Base-by-base conservation (phyloP, 257 asterid genomes). In the Scutellaria galericulata region DNA sequence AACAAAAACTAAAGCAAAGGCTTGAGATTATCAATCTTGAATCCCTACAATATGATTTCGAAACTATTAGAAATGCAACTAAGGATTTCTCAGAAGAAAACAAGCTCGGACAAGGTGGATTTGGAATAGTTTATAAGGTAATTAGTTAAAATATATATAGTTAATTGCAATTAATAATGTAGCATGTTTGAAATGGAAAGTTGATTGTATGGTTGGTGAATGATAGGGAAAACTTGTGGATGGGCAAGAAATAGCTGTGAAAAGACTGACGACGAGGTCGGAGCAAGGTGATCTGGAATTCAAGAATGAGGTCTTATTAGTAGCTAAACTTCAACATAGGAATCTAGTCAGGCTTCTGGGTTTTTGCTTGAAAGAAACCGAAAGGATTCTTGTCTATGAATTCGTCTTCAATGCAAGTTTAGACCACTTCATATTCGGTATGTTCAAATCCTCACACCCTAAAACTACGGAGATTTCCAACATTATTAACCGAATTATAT, bases 111-210 rank as follows among this genome's bases (percentile, higher is more conserved):
- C 63, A 81, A 53, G 85, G 85, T 52, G 85, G 85, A 45, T 81
- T 81, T 62, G 85, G 85, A n/a, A 62, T 71, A 35, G 85, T 81
- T 44, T 77, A 81, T 52, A 74, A 20, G 82, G 85, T 81, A 77
- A n/a, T n/a, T n/a, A 35, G n/a, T 31, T 1, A 39, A 39, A 9
- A 46, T 39, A 11, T 58, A 13, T 31, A 40, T n/a, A n/a, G n/a
- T n/a, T 9, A 6, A 46, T 9, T 9, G 37, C 8, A 8, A 5
- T 22, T 72, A 9, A 51, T n/a, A 41, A 3, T n/a, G 27, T 12
- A 24, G 37, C 37, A 31, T 31, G 37, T 2, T 2, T 31, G 37
- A 31, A 31, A 2, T 31, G 37, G 37, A 31, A 31, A 31, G 37
- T 31, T 31, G 4, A 31, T 31, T 31, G 4, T 3, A 31, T 31